Percentiles rank a stretch among this genome's conserved stretches.
phyloP scores from a whole-genome alignment of 805 yeast genomes.

The Metschnikowia koreensis region DNA sequence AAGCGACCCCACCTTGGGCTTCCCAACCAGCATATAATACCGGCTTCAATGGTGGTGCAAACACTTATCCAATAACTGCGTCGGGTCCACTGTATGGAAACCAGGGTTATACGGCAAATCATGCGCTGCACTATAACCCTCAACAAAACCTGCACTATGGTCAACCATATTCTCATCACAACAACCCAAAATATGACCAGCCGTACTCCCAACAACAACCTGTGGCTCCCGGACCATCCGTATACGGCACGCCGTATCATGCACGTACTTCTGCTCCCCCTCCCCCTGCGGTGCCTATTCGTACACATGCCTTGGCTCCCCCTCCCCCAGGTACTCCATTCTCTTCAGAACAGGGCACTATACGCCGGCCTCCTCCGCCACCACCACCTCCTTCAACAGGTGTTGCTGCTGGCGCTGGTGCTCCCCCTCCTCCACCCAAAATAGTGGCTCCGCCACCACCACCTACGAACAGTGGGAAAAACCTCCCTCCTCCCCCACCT shows the following conservation, averaged over 20 bases:
- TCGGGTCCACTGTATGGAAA: not conserved
- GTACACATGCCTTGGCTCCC: not conserved
- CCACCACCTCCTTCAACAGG: constrained; percentile 7
- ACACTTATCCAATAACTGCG: not conserved
- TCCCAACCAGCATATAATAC: not conserved
- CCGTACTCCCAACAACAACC: not conserved
- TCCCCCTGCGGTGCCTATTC: not conserved
- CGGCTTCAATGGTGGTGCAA: not conserved
- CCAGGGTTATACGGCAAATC: not conserved
- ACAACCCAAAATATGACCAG: not conserved
- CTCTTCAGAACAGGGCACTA: too few species aligned
- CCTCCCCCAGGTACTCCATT: not conserved
- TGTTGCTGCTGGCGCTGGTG: constrained; percentile 3
- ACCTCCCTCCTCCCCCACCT: constrained; percentile 11
- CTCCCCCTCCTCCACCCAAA: constrained; percentile 14
- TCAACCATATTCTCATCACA: not conserved
- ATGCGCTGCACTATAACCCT: not conserved
- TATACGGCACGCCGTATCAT: not conserved
- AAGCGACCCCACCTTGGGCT: constrained; percentile 5
- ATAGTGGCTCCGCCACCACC: constrained; percentile 21
- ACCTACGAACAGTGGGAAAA: not conserved
- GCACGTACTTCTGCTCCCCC: not conserved
- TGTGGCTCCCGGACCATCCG: not conserved
- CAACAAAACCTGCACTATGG: not conserved
- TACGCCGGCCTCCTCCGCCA: not conserved